A percentile compares a stretch with the other conserved stretches of the same genome.
Conservation (phyloP, 495 filamentous ascomycete species). For the Penicillium canescens region DNA sequence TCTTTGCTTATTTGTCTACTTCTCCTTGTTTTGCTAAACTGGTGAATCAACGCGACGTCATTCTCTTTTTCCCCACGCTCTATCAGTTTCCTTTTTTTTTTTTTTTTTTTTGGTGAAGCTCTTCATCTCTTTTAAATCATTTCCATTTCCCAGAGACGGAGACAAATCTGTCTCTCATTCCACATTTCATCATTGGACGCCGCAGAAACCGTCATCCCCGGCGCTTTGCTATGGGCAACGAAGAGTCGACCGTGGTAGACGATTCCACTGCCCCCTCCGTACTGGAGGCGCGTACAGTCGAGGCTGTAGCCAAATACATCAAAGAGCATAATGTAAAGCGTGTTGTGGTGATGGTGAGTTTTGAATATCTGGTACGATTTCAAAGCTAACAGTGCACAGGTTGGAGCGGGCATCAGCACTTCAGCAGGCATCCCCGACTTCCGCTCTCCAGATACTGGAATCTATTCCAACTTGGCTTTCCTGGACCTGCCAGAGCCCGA, state of each 20-base stretch:
- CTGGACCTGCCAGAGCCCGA: slow-evolving; percentile 82
- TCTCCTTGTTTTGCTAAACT: not conserved
- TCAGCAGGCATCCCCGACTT: slow-evolving; percentile 91
- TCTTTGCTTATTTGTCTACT: not conserved
- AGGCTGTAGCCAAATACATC: slow-evolving; percentile 75
- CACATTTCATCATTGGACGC: slow-evolving; percentile 33
- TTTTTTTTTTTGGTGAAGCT: not conserved
- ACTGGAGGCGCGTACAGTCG: slow-evolving; percentile 64
- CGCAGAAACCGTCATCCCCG: slow-evolving; percentile 30
- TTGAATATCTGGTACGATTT: not conserved
- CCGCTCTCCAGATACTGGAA: slow-evolving; percentile 77
- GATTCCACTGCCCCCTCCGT: slow-evolving; percentile 63
- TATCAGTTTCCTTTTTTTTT: slow-evolving; percentile 3
- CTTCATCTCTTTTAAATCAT: not conserved
- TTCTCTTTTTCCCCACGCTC: slow-evolving; percentile 10
- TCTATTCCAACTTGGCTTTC: slow-evolving; percentile 85
- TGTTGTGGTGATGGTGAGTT: slow-evolving; percentile 74
- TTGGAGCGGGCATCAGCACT: slow-evolving; percentile 63
- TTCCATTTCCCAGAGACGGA: no score
- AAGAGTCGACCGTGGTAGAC: slow-evolving; percentile 61
- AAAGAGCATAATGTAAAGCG: slow-evolving; percentile 61
- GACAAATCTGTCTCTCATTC: no score
- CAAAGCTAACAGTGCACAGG: slow-evolving; percentile 23
- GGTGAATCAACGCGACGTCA: slow-evolving; percentile 23
- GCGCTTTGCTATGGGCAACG: slow-evolving; percentile 64